Percentiles rank a stretch among this genome's conserved stretches.
Evolutionary conservation across 2,329 filamentous ascomycete species (phyloP).

Genomic region (Colletotrichum australisinense): DNA sequence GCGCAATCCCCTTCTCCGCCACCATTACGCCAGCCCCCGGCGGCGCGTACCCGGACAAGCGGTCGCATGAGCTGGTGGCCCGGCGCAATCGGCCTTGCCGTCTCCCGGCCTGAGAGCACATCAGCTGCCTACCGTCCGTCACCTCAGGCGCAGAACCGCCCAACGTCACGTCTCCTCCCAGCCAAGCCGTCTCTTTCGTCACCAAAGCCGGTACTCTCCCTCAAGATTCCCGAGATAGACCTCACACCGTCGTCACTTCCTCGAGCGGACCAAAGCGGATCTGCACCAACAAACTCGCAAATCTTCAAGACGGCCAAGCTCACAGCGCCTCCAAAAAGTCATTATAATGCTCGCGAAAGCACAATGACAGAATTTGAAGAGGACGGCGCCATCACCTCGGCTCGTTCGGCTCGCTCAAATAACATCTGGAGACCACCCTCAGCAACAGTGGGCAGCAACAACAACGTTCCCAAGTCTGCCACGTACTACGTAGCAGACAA

Average conservation of each 20-base stretch:
- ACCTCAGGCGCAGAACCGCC: slow-evolving; percentile 42
- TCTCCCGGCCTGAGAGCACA: slow-evolving; percentile 49
- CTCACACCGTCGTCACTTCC: slow-evolving; percentile 19
- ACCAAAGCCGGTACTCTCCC: slow-evolving; percentile 55
- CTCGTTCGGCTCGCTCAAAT: slow-evolving; percentile 44
- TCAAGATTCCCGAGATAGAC: slow-evolving; percentile 47
- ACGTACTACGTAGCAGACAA: slow-evolving; percentile 63
- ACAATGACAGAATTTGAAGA: slow-evolving; percentile 65
- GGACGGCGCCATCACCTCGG: slow-evolving; percentile 51
- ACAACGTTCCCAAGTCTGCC: slow-evolving; percentile 53
- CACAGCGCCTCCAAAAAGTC: slow-evolving; percentile 32
- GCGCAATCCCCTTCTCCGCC: slow-evolving; percentile 41
- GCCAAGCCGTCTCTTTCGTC: slow-evolving; percentile 44
- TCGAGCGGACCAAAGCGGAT: slow-evolving; percentile 4
- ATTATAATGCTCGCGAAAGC: slow-evolving; percentile 50
- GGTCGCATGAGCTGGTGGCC: slow-evolving; percentile 45
- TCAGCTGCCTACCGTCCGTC: slow-evolving; percentile 22
- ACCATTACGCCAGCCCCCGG: slow-evolving; percentile 12
- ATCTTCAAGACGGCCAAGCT: slow-evolving; percentile 32
- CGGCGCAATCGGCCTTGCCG: slow-evolving; percentile 57
- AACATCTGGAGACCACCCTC: slow-evolving; percentile 64
- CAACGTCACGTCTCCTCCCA: slow-evolving; percentile 56
- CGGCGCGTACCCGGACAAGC: slow-evolving; percentile 25
- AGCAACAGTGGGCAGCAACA: slow-evolving; percentile 40
- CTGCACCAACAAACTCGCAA: slow-evolving; percentile 35